A percentile compares a stretch with the other conserved stretches of the same genome.
Conservation (phyloP, 495 filamentous ascomycete genomes). For the Xylaria intraflava region DNA sequence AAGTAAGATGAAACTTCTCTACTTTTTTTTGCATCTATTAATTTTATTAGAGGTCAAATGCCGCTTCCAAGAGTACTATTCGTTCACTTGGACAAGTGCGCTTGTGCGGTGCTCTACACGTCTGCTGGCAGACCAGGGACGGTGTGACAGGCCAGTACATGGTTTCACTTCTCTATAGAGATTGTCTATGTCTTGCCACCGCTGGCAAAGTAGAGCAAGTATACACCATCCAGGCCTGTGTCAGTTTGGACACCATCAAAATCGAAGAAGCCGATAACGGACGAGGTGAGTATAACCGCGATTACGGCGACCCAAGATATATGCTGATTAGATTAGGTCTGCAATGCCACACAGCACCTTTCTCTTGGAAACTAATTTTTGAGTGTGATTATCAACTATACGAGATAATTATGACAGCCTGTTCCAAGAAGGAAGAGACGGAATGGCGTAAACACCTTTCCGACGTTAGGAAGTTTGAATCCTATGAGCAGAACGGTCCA, state of each 20-base stretch:
- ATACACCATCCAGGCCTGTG: constrained; percentile 68
- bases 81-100: constrained; percentile 73
- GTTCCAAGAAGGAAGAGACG: constrained; percentile 71
- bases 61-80: constrained; percentile 50
- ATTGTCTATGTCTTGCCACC: constrained; percentile 72
- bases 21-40: constrained; percentile 13
- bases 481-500: constrained; percentile 39
- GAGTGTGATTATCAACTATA: constrained; percentile 67
- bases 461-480: constrained; percentile 37
- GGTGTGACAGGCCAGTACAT: constrained; percentile 71
- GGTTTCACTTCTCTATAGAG: constrained; percentile 77
- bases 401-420: constrained; percentile 84
- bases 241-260: constrained; percentile 61
- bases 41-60: constrained; percentile 32
- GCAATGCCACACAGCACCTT: constrained; percentile 75
- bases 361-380: constrained; percentile 93
- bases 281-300: constrained; percentile 51
- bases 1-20: constrained; percentile 40
- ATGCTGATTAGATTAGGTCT: constrained; percentile 50
- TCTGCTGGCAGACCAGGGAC: constrained; percentile 67
- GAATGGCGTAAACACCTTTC: constrained; percentile 60
- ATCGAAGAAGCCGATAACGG: constrained; percentile 77
- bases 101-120: constrained; percentile 81
- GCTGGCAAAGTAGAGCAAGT: constrained; percentile 51
- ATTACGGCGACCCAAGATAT: background rate